Evolutionary conservation across 495 filamentous ascomycete genomes (phyloP), one percentile per base, ranked within the genome.

Genomic region (Parathielavia hyrcaniae): DNA sequence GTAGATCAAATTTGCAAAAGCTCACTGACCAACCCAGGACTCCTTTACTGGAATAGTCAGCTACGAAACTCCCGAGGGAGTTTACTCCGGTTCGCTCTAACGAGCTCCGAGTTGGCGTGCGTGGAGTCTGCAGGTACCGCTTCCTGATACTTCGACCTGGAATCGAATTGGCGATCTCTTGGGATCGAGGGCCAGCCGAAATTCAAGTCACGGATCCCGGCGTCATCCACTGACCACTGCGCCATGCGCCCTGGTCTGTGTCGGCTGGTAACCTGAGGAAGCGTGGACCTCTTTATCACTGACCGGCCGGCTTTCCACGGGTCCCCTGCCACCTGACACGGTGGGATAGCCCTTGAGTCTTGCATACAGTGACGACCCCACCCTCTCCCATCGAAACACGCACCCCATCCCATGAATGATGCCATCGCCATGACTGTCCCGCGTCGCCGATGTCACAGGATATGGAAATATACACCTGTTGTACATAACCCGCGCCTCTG

Each of bases 141-240:
- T 46, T 46, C 44, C 44, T 14, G 44, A 19, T 46, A 23, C 44
- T 46, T 46, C 22, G 44, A 46, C 46, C 46, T 49, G 46, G 46
- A n/a, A 8, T 49, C 11, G 46, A 49, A 49, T 23, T 9, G 14
- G 16, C 20, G 30, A 30, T 23, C 46, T 49, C 46, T 34, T 23
- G 5, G 5, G 20, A 6, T 30, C 23, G 13, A 14, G 2, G 2
- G 35, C 35, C 35, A 38, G 35, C 35, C 9, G 10, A 14, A 38
- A 19, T 14, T 16, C 45, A 48, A 16, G 23, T 32, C 30, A 49
- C 46, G n/a, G 30, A 49, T 49, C 7, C 45, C n/a, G 46, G 19
- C 48, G 32, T 36, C 48, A 32, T 14, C 23, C 12, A 32, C 0
- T 16, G 34, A 50, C 48, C 32, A 34, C 14, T 49, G n/a, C 8